Conservation (phyloP, 805 yeast species). For the Metschnikowia noctiluminum region DNA sequence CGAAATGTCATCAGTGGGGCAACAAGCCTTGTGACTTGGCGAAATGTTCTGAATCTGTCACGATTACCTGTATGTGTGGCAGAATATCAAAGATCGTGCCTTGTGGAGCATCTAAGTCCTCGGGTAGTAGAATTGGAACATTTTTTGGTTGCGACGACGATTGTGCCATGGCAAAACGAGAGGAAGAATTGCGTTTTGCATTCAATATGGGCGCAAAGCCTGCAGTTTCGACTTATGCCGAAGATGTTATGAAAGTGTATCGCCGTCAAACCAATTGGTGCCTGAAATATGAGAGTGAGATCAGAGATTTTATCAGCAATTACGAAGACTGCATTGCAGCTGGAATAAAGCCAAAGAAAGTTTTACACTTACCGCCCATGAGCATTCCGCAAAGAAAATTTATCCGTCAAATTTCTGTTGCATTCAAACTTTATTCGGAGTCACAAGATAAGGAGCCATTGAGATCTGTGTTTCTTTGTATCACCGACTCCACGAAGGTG, state of each 20-base stretch:
- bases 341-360: slow-evolving; percentile 24
- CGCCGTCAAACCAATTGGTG: slow-evolving; percentile 67
- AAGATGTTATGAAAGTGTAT: slow-evolving; percentile 45
- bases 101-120: slow-evolving; percentile 53
- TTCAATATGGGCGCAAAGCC: slow-evolving; percentile 33
- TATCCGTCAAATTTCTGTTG: slow-evolving; percentile 62
- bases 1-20: slow-evolving; percentile 59
- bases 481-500: slow-evolving; percentile 27
- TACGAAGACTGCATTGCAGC: slow-evolving; percentile 22
- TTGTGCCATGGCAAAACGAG: slow-evolving; percentile 61
- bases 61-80: slow-evolving; percentile 64
- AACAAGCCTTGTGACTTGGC: slow-evolving; percentile 45
- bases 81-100: slow-evolving; percentile 42
- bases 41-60: slow-evolving; percentile 51
- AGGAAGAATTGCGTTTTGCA: slow-evolving; percentile 60
- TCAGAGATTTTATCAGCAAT: slow-evolving; percentile 47
- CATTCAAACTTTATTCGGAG: slow-evolving; percentile 59
- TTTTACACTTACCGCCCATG: slow-evolving; percentile 74
- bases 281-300: slow-evolving; percentile 51
- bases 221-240: slow-evolving; percentile 39
- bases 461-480: slow-evolving; percentile 62
- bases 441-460: slow-evolving; percentile 82
- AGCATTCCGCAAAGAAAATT: slow-evolving; percentile 62
- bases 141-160: slow-evolving; percentile 63
- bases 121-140: slow-evolving; percentile 33